Conservation (phyloP, 2,329 filamentous ascomycete genomes). For the Trichoderma oligosporum region DNA sequence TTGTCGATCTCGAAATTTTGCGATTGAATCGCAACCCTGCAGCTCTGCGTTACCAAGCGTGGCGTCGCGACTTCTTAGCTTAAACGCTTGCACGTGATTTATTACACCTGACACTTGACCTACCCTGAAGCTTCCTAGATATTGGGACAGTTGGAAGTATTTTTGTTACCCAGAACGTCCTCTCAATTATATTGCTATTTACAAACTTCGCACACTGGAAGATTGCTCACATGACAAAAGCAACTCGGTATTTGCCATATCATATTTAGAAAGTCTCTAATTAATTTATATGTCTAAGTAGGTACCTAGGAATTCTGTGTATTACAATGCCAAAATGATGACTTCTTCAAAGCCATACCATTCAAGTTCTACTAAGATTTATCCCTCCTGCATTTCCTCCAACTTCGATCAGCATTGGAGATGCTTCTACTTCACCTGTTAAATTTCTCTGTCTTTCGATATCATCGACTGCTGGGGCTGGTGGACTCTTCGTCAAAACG, state of each 20-base stretch:
- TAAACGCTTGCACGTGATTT: conserved; percentile 30
- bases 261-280: not conserved
- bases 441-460: conserved; percentile 34
- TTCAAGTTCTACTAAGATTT: conserved; percentile 10
- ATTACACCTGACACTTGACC: not conserved
- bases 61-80: conserved; percentile 28
- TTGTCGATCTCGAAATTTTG: conserved; percentile 32
- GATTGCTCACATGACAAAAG: not conserved
- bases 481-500: conserved; percentile 42
- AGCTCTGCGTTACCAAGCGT: conserved; percentile 25
- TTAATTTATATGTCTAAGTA: not conserved
- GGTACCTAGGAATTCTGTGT: too few species aligned
- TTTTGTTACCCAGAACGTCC: not conserved
- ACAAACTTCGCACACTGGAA: too few species aligned
- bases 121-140: conserved; percentile 16
- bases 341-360: not conserved
- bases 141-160: not conserved
- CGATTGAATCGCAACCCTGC: conserved; percentile 31
- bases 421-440: conserved; percentile 34
- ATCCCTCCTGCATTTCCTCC: conserved; percentile 27
- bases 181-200: too few species aligned
- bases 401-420: conserved; percentile 40
- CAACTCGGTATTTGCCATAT: not conserved
- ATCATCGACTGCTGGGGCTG: conserved; percentile 32
- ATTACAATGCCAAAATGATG: not conserved